Percentiles rank a stretch among this genome's conserved stretches.
Conservation (phyloP, 2,329 filamentous ascomycete species). For the Colletotrichum higginsianum region DNA sequence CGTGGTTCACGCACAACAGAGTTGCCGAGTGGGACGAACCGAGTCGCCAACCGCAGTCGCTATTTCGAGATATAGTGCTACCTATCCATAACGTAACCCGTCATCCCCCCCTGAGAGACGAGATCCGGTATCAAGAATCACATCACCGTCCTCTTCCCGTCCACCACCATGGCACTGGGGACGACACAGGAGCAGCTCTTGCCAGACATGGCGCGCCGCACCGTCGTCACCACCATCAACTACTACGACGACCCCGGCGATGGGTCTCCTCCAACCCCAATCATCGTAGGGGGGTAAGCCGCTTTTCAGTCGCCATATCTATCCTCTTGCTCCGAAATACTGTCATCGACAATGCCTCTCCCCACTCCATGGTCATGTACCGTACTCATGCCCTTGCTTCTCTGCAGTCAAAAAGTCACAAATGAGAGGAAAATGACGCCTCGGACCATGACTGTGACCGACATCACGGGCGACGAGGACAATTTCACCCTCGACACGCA, state of each 20-base stretch:
- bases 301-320: slow-evolving; percentile 28
- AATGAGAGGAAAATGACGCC: slow-evolving; percentile 79
- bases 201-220: slow-evolving; percentile 19
- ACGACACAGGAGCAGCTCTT: slow-evolving; percentile 1
- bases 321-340: neutral
- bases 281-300: slow-evolving; percentile 43
- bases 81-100: no score
- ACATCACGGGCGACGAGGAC: slow-evolving; percentile 75
- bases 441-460: slow-evolving; percentile 66
- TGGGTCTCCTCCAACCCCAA: slow-evolving; percentile 42
- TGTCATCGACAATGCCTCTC: neutral
- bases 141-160: no score
- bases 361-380: neutral
- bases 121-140: neutral
- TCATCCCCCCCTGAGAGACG: no score
- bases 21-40: slow-evolving; percentile 15
- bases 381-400: slow-evolving; percentile 20
- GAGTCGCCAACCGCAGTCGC: neutral
- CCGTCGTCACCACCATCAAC: slow-evolving; percentile 42
- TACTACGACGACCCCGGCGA: slow-evolving; percentile 44
- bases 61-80: neutral
- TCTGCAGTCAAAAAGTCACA: slow-evolving; percentile 61
- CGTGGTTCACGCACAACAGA: neutral
- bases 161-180: slow-evolving; percentile 15
- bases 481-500: slow-evolving; percentile 71